Conservation (phyloP, 768 basidiomycete genomes). For the Rhizopogon roseolus region DNA sequence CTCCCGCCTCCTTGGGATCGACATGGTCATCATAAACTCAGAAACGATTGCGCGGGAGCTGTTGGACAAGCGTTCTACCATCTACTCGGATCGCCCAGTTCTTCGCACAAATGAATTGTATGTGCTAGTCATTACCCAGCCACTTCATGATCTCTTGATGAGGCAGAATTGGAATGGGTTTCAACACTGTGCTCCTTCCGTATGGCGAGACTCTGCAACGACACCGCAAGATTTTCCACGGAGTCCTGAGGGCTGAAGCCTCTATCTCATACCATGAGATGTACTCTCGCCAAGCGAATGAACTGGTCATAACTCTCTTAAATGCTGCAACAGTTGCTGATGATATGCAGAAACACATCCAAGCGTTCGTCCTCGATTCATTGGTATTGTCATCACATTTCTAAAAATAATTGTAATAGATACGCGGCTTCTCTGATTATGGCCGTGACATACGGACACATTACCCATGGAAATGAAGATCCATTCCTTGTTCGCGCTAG, state of each 20-base stretch:
- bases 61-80: slow-evolving; percentile 33
- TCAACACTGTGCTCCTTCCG: slow-evolving; percentile 1
- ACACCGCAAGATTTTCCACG: slow-evolving; percentile 19
- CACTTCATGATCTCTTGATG: neutral
- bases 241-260: slow-evolving; percentile 17
- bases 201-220: slow-evolving; percentile 13
- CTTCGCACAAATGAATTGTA: slow-evolving; percentile 1
- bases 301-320: slow-evolving; percentile 14
- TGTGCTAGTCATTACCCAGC: neutral
- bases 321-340: too few relatives aligned
- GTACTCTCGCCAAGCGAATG: slow-evolving; percentile 14
- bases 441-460: neutral
- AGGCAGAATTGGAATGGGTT: neutral
- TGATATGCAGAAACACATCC: too few relatives aligned
- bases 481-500: neutral
- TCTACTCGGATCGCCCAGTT: slow-evolving; percentile 33
- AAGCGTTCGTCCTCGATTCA: too few relatives aligned
- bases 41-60: slow-evolving; percentile 26
- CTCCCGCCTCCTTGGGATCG: slow-evolving; percentile 20
- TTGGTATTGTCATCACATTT: too few relatives aligned
- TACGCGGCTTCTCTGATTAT: too few relatives aligned
- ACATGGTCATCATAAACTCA: slow-evolving; percentile 31
- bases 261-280: slow-evolving; percentile 6
- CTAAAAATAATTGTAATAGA: too few relatives aligned
- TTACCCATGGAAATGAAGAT: neutral